Base-by-base conservation (phyloP, 2,329 filamentous ascomycete species). In the Fusarium xyrophilum region DNA sequence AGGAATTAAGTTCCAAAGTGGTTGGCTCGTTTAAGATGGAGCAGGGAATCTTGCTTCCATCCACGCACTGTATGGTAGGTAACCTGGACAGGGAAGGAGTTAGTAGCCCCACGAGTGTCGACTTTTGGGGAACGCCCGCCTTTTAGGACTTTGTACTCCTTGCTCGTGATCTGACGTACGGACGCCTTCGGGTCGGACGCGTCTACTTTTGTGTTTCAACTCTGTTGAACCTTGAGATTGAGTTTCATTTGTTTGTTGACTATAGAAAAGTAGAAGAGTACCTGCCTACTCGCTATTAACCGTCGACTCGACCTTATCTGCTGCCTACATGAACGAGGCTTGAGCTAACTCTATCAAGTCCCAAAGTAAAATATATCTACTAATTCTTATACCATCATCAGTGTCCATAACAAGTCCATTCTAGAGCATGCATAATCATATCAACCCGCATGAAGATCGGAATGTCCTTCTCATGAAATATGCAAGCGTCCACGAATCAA, bases 1-100 rank as follows among this genome's bases (percentile, higher is more conserved):
- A 56, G 60, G 51, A 53, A 60, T 67, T 60, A 70, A 53, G 63
- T 67, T 50, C 56, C 53, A 51, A 66, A 55, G 62, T 46, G 39
- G 63, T 60, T 69, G 63, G 67, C 59, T 67, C 54, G 67, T 70
- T 70, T 70, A 58, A 67, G 67, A 68, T 67, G 61, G 28, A 68
- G 44, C 56, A 56, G 57, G 54, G 40, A 56, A 55, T 52, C 50
- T 59, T 46, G 55, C 60, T 50, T 38, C 51, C 21, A 50, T 38
- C 51, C 21, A 57, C 60, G 46, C 66, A 70, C 66, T 67, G 67
- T 69, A 67, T 23, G 46, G 58, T 50, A 60, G 46, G 58, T 50
- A 60, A 67, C 51, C 53, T 48, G 28, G 47, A 38, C 54, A 58
- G 39, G 63, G 53, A 63, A 69, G 66, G 66, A 67, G 57, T 54